Base-by-base conservation (phyloP, 169 alveolate species). In the Miamiensis avidus region DNA sequence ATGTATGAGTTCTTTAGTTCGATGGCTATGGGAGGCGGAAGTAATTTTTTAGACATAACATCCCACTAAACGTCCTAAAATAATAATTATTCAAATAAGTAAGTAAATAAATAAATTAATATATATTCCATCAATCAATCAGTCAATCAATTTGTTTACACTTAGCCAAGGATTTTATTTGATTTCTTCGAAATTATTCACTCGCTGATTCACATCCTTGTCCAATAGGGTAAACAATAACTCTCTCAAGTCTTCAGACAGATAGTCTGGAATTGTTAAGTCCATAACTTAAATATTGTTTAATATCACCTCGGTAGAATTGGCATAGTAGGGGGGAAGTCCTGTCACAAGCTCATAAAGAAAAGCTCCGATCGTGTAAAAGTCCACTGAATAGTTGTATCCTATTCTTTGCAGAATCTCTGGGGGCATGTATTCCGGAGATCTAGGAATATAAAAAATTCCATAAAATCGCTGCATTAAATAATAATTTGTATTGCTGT, bases 401-500 rank as follows among this genome's bases (percentile, higher is more conserved):
- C 96, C 97, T 64, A 83, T 76, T 31, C 89, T 89, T 75, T 81
- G 85, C 1, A 96, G 91, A 87, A 96, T 93, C 84, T 96, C 98
- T 25, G 98, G 98, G 31, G 96, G 91, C 96, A 96, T 93, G 85
- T 96, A 96, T 76, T 95, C 98, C 25, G 97, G 96, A 28, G 95
- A 87, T 1, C 69, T 49, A 49, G 20, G 4, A 49, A 96, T 96
- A 74, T 96, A 93, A 81, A 93, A 92, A 65, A 93, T 89, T 49
- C 20, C 20, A 82, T 83, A 78, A 0, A 91, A 82, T 69, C 83
- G 20, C 20, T 11, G 69, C 4, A 11, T 11, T 49, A 20, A 11
- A 49, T 11, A 49, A 32, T 89, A 89, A 65, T 86, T 89, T 16
- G 91, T 89, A 34, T 85, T 72, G 11, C 4, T 49, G 20, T 49